Evolutionary conservation across 352 stramenopile genomes (phyloP), one percentile per base, ranked within the genome.

Genomic region (Phytophthora megakarya): DNA sequence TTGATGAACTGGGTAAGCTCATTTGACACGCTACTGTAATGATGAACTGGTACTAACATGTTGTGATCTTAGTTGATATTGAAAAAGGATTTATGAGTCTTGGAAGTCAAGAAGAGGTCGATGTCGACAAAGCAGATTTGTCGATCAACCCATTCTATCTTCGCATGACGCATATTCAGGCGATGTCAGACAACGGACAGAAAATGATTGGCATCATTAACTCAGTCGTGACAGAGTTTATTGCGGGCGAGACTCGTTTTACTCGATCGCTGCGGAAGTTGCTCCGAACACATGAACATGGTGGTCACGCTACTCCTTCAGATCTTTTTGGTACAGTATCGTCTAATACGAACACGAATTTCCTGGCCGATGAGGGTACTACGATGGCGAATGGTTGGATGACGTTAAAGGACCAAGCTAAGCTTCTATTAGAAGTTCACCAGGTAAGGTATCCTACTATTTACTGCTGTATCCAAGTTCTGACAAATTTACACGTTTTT

Each of bases 1-100:
- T 94, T 48, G 65, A 94, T 42, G 81, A 91, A 56, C 68, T 92
- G 30, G 81, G 86, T 94, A 72, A 46, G 81, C 51, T 33, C 21
- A 52, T 12, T 30, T 22, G 12, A n/a, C 18, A 13, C 19, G n/a
- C 42, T 19, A 25, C 8, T 13, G 7, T 38, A n/a, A 21, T 49
- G 11, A 15, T 15, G 13, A 55, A 8, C 22, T 21, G 11, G 40
- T 33, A 25, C 26, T 58, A 49, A 58, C 38, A 25, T 18, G 12
- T 38, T 45, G 16, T 54, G 19, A 21, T 48, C 59, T 25, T 57
- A 93, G 86, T 69, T 16, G 84, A 95, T 55, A 89, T 95, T 38
- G 80, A 93, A 43, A 76, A 90, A 33, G 79, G 77, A 0, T 90
- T 95, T 55, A 73, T 80, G 12, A 77, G 82, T 42, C 77, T 91